Evolutionary conservation across 768 basidiomycete genomes (phyloP), one percentile per base, ranked within the genome.

Genomic region (Leucocoprinus leucothites): DNA sequence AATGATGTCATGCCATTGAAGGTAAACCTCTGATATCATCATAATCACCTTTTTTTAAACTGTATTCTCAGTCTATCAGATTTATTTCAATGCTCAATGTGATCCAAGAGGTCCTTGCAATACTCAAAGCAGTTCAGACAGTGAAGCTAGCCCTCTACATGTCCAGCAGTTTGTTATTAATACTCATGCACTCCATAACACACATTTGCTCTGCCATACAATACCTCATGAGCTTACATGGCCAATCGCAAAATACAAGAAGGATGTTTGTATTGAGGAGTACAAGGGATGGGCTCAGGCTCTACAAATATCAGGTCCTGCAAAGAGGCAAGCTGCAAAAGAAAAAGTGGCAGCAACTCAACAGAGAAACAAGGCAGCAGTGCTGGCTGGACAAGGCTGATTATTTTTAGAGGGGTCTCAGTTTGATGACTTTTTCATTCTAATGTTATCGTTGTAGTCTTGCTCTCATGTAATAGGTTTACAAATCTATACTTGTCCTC

Each of bases 171-270:
- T 38, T 28, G 31, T 56, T 9, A 41, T 56, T 47, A 56, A 56
- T 41, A 36, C 36, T 38, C 55, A 56, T 35, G 50, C 58, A 25
- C 43, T 59, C 8, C 58, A 59, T 28, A 58, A 58, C 38, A 8
- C 58, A 31, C 46, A 48, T 45, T 41, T 54, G 5, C 4, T 54
- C 26, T 24, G 53, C 2, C 3, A n/a, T 18, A 9, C 26, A 5
- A 25, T 34, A 3, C 26, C 48, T 21, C 8, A 5, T 19, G 34
- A 16, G 14, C 21, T 31, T 1, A 31, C 48, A 16, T 9, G 13
- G 13, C 48, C 31, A 9, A n/a, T 35, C 9, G 8, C 28, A 9
- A 31, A 31, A 11, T 31, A 31, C 31, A 31, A 31, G 6, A 5
- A 5, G 11, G 31, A 31, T 5, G 31, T 5, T 31, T 11, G 31